Conservation (phyloP, 805 yeast genomes). For the Komagataella pseudopastoris region DNA sequence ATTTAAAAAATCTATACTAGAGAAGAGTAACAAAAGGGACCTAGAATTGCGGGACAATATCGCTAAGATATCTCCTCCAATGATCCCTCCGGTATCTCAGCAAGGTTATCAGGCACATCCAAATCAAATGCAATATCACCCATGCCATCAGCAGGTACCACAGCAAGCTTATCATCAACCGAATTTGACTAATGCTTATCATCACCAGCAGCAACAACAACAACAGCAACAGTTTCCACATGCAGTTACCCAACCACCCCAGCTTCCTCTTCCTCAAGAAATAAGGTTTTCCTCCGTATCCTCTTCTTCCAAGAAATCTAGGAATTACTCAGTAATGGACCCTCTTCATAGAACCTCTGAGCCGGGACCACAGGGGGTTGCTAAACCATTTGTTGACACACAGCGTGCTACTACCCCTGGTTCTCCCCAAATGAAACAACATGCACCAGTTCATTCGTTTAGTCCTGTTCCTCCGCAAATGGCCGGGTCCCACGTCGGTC, state of each 20-base stretch:
- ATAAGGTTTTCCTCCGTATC: conserved; percentile 12
- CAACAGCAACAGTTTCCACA: conserved; percentile 4
- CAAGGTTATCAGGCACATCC: neutral
- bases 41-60: conserved; percentile 1
- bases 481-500: neutral
- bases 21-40: conserved; percentile 6
- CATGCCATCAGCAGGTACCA: neutral
- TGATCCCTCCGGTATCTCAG: conserved; percentile 1
- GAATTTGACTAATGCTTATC: neutral
- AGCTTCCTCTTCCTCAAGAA: conserved; percentile 7
- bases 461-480: conserved; percentile 1
- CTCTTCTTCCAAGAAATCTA: conserved; percentile 10
- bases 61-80: neutral
- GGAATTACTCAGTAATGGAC: conserved; percentile 26
- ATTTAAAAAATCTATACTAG: conserved; percentile 14
- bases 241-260: conserved; percentile 3
- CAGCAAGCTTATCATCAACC: conserved; percentile 2
- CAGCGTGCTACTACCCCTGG: neutral
- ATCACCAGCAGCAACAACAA: conserved; percentile 3
- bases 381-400: neutral
- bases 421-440: neutral
- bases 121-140: neutral
- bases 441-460: neutral
- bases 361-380: neutral
- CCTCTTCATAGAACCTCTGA: conserved; percentile 11